Percentiles rank a stretch among this genome's conserved stretches.
Conservation (phyloP, 1,139 yeast genomes). For the Protomyces gravidus region DNA sequence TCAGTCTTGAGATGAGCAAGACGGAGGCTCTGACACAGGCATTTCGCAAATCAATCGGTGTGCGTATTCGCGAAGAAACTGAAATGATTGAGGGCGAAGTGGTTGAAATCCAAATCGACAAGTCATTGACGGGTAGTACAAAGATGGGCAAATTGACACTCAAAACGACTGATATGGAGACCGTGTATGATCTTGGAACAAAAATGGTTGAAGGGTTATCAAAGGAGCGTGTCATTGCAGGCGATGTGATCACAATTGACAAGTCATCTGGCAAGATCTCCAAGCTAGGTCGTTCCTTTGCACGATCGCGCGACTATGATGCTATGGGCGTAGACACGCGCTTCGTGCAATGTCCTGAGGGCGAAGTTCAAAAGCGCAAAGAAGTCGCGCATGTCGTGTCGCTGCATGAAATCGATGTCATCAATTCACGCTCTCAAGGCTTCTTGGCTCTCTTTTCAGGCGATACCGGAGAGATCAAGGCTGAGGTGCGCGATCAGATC, state of each 20-base stretch:
- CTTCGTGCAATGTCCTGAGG: constrained; percentile 97
- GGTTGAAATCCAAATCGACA: constrained; percentile 94
- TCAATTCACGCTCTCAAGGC: constrained; percentile 96
- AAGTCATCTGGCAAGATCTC: constrained; percentile 92
- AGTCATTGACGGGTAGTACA: constrained; percentile 95
- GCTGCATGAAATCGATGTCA: constrained; percentile 94
- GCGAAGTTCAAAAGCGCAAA: constrained; percentile 91
- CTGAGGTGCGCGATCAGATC: constrained; percentile 95
- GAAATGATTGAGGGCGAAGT: constrained; percentile 98
- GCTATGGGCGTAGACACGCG: constrained; percentile 99
- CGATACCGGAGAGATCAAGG: constrained; percentile 94
- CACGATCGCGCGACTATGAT: constrained; percentile 95
- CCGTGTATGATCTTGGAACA: constrained; percentile 92
- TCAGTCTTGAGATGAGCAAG: constrained; percentile 82
- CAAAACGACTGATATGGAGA: constrained; percentile 98
- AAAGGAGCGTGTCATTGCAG: constrained; percentile 93
- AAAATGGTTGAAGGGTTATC: constrained; percentile 96
- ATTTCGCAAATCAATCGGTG: constrained; percentile 91
- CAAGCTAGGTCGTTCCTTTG: constrained; percentile 89
- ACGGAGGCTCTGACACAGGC: constrained; percentile 96
- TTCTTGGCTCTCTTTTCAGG: constrained; percentile 93
- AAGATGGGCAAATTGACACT: constrained; percentile 96
- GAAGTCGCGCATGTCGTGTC: constrained; percentile 96
- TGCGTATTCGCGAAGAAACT: constrained; percentile 91
- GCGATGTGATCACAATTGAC: constrained; percentile 93